Percentiles rank a stretch among this genome's conserved stretches.
Conservation (phyloP, 129 eudicot genomes). For the Arctium minus region DNA sequence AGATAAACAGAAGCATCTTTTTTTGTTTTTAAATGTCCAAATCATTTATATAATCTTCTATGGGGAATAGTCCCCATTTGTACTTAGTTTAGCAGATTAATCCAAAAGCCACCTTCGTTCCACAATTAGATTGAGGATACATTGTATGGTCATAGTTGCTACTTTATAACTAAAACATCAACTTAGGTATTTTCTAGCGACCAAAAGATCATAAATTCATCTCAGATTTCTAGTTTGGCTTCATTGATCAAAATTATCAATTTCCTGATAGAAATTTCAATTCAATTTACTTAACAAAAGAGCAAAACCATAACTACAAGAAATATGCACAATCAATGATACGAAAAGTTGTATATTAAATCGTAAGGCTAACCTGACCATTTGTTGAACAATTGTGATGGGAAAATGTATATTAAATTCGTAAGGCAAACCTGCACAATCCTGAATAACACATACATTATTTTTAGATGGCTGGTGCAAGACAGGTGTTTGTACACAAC, state of each 20-base stretch:
- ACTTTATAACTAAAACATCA: neutral
- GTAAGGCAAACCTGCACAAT: too few species aligned
- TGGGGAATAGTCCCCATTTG: neutral
- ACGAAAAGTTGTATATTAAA: neutral
- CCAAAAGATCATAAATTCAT: neutral
- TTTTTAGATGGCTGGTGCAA: too few species aligned
- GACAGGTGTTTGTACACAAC: too few species aligned
- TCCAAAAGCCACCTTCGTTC: neutral
- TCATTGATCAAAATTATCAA: neutral
- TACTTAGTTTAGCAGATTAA: neutral
- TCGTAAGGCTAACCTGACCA: constrained; percentile 61
- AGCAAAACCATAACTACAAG: too few species aligned
- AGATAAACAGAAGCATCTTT: neutral
- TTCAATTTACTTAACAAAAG: too few species aligned
- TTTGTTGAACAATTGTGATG: constrained; percentile 79
- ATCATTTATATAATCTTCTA: neutral
- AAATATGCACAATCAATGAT: neutral
- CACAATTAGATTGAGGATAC: neutral
- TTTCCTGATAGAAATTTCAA: neutral
- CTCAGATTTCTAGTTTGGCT: neutral
- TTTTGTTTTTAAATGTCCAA: neutral
- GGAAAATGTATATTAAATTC: constrained; percentile 76
- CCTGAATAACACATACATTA: too few species aligned
- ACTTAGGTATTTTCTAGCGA: neutral
- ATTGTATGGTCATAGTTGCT: neutral